Evolutionary conservation across 139 green algal species (phyloP).

Genomic region (Eudorina sp.): DNA sequence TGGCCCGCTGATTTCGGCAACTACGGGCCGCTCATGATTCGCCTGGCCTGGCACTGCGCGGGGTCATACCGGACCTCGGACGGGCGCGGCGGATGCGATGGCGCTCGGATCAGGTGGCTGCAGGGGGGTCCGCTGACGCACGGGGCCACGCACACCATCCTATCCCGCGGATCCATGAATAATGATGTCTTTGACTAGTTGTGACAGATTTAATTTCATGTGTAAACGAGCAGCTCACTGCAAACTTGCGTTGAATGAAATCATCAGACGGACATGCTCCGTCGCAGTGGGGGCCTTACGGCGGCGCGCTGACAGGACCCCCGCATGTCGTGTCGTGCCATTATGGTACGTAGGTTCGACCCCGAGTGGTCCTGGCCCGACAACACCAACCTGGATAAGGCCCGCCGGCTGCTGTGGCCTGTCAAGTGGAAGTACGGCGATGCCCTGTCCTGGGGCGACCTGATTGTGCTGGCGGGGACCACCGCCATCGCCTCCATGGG

Average conservation of each 20-base stretch:
- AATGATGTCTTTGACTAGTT: no score
- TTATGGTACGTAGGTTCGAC: no score
- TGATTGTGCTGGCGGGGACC: constrained; percentile 58
- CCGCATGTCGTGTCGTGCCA: no score
- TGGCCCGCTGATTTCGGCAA: constrained; percentile 66
- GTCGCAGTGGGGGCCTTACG: no score
- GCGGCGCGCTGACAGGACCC: no score
- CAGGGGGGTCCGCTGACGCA: no score
- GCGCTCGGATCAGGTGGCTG: constrained; percentile 35
- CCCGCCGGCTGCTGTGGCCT: constrained; percentile 53
- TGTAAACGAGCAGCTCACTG: no score
- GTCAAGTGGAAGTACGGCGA: constrained; percentile 60
- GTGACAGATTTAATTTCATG: no score
- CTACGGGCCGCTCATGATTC: constrained; percentile 59
- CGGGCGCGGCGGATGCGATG: constrained; percentile 62
- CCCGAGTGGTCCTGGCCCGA: constrained; percentile 54
- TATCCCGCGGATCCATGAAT: no score
- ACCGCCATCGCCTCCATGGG: constrained; percentile 57
- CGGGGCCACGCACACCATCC: no score
- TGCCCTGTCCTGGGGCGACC: constrained; percentile 59
- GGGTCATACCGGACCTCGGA: constrained; percentile 59
- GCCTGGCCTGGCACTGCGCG: constrained; percentile 61
- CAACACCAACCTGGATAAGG: constrained; percentile 66
- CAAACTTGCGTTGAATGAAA: no score
- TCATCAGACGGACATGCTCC: no score